These are phyloP conservation scores for Rhazya stricta DNA, from an alignment of 257 asterid species.

Conservation along the genomic window DNA sequence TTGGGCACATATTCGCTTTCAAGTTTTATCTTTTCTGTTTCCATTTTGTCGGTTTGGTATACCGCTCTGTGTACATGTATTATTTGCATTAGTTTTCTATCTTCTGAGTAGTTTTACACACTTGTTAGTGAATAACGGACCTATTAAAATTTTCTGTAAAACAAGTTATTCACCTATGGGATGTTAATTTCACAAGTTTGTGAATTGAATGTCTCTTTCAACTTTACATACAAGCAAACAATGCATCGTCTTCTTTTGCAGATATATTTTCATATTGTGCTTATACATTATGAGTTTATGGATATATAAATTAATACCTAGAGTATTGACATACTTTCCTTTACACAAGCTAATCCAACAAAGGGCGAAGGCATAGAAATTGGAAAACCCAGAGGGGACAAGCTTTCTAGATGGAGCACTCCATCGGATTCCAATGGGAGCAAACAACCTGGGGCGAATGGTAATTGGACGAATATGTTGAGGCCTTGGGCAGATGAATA, in stretches of 20 bases:
- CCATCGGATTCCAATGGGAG: conserved; percentile 31
- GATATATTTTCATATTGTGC: not conserved
- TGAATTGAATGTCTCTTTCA: not conserved
- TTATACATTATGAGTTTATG: not conserved
- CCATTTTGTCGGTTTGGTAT: not conserved
- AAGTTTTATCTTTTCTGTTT: not conserved
- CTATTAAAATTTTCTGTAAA: not conserved
- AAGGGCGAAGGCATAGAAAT: conserved; percentile 30
- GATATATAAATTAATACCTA: not conserved
- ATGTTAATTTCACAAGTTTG: not conserved
- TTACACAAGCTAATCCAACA: conserved; percentile 18
- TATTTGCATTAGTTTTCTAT: not conserved
- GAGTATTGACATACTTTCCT: not conserved
- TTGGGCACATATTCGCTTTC: not conserved
- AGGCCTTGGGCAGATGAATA: conserved; percentile 33
- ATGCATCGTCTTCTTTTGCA: not conserved
- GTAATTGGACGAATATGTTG: conserved; percentile 27
- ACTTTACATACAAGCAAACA: not conserved
- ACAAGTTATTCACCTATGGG: not conserved
- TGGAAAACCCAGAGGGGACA: conserved; percentile 33
- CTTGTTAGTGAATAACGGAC: not conserved
- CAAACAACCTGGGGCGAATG: conserved; percentile 34
- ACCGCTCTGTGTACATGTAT: not conserved
- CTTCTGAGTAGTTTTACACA: not conserved
- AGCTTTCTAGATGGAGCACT: conserved; percentile 32